Evolutionary conservation across 352 stramenopile genomes (phyloP).

Genomic region (Globisporangium emineosum): DNA sequence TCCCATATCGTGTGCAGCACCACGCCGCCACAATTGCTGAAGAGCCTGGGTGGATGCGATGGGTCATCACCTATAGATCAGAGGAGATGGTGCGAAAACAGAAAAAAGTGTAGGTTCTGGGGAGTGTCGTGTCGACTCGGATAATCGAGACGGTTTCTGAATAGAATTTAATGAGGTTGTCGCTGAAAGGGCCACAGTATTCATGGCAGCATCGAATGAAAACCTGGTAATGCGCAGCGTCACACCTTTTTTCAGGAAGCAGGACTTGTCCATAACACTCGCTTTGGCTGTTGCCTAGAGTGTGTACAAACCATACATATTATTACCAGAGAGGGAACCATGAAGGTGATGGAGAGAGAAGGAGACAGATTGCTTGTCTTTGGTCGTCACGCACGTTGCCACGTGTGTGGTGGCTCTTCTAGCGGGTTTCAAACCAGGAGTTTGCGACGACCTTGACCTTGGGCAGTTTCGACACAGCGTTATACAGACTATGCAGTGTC

Average conservation of each 20-base stretch:
- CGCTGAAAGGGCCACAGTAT: background rate
- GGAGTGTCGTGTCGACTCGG: background rate
- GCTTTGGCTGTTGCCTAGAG: background rate
- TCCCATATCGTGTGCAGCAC: background rate
- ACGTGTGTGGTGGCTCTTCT: background rate
- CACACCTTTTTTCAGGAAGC: background rate
- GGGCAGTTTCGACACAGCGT: no score
- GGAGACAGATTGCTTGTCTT: background rate
- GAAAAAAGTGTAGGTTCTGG: slow-evolving; percentile 1
- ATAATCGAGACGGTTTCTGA: slow-evolving; percentile 5
- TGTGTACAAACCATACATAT: background rate
- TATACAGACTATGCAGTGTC: no score
- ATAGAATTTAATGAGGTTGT: background rate
- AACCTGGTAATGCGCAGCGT: background rate
- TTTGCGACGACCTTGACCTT: no score
- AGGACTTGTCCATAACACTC: background rate
- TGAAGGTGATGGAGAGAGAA: background rate
- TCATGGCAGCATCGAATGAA: slow-evolving; percentile 4
- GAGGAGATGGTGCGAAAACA: slow-evolving; percentile 2
- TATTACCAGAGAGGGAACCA: background rate
- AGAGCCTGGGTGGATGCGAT: background rate
- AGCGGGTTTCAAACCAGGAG: background rate
- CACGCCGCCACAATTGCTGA: background rate
- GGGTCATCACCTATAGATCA: slow-evolving; percentile 5
- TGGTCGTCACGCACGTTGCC: background rate